Percentiles rank a stretch among this genome's conserved stretches.
Conservation (phyloP, 1,139 yeast genomes). For the Nakaseomyces sp. region DNA sequence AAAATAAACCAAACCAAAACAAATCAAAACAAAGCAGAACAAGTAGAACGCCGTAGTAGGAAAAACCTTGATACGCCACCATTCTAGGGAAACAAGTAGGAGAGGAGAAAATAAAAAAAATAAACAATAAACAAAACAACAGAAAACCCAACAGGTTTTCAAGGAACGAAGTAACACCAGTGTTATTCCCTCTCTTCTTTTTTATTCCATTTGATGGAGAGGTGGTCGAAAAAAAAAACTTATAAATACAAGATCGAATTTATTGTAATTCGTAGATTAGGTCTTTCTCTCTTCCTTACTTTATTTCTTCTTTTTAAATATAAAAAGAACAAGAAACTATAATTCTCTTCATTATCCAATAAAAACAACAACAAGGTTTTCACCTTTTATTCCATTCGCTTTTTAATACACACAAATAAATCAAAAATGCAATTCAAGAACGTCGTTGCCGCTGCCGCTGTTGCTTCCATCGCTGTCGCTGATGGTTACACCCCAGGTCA, state of each 20-base stretch:
- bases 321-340: neutral
- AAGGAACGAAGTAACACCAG: neutral
- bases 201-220: too few relatives aligned
- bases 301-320: neutral
- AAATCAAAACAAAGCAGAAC: too few relatives aligned
- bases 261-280: neutral
- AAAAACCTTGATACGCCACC: too few relatives aligned
- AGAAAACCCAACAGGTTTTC: too few relatives aligned
- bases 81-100: neutral
- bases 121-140: neutral
- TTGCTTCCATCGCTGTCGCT: constrained; percentile 27
- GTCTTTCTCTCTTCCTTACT: neutral
- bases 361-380: neutral
- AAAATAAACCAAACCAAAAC: neutral
- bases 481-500: constrained; percentile 30
- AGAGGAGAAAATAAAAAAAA: neutral
- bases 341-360: neutral
- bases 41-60: too few relatives aligned
- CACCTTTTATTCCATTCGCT: neutral
- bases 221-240: constrained; percentile 3
- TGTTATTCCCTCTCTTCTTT: too few relatives aligned
- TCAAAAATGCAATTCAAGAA: constrained; percentile 27
- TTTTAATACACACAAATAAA: neutral
- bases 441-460: constrained; percentile 21
- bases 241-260: constrained; percentile 4